phyloP scores from a whole-genome alignment of 306 rosid genomes.

The Quercus glauca region DNA sequence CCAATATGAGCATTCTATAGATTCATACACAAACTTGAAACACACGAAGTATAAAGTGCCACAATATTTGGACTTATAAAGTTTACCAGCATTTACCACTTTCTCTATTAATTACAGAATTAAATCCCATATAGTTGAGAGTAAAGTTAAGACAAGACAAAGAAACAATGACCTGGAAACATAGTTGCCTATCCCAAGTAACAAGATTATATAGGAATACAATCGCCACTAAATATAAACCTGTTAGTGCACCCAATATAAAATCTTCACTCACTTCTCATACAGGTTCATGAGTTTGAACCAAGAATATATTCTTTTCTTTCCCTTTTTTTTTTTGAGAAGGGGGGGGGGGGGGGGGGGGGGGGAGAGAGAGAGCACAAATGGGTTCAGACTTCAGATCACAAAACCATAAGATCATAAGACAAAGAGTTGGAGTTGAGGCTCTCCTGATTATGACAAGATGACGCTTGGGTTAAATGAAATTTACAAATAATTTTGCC shows the following conservation, averaged over 20 bases:
- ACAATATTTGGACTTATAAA: not conserved
- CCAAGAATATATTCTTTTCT: not conserved
- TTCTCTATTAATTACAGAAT: not conserved
- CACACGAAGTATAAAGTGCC: not conserved
- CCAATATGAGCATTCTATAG: slow-evolving; percentile 18
- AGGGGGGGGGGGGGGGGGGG: too few relatives aligned
- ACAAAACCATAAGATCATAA: not conserved
- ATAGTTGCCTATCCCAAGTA: not conserved
- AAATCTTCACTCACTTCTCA: not conserved
- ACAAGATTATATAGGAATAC: not conserved
- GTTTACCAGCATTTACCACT: not conserved
- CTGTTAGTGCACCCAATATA: not conserved
- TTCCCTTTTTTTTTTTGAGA: not conserved
- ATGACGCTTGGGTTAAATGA: not conserved
- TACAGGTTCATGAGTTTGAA: not conserved
- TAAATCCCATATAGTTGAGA: not conserved
- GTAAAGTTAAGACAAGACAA: not conserved
- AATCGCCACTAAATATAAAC: not conserved
- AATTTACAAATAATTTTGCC: not conserved
- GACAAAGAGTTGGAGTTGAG: not conserved
- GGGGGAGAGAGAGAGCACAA: not conserved
- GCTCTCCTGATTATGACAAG: not conserved
- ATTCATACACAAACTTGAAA: not conserved
- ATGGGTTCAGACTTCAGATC: not conserved
- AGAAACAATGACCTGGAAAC: not conserved